Conservation (phyloP, 192 early-diverging fungal species). For the Dissophora globulifera region DNA sequence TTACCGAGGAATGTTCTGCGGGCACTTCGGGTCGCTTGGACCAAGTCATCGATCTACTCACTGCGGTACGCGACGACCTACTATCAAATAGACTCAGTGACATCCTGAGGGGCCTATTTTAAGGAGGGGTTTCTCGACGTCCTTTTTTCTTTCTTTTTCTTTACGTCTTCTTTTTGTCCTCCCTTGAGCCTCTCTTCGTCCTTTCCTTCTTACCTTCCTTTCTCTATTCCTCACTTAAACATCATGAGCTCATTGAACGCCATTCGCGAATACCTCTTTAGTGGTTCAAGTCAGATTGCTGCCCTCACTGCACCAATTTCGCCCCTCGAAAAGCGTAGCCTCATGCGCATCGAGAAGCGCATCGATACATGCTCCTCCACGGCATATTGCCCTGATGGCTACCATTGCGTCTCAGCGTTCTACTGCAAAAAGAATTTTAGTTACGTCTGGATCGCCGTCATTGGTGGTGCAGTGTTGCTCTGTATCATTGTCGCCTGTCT, state of each 20-base stretch:
- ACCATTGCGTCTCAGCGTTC: neutral
- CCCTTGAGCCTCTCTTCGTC: neutral
- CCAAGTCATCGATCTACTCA: too few relatives aligned
- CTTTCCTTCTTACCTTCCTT: slow-evolving; percentile 1
- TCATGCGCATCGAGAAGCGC: slow-evolving; percentile 45
- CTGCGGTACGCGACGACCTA: too few relatives aligned
- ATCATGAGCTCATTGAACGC: slow-evolving; percentile 1
- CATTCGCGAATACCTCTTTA: slow-evolving; percentile 6
- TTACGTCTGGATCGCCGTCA: slow-evolving; percentile 33
- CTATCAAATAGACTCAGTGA: neutral
- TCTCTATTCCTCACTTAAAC: neutral
- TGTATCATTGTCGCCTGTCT: neutral
- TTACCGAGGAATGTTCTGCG: too few relatives aligned
- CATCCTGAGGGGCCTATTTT: neutral
- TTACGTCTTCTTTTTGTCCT: neutral
- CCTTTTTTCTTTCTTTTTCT: too few relatives aligned
- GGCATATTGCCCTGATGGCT: slow-evolving; percentile 16
- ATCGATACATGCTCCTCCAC: slow-evolving; percentile 3
- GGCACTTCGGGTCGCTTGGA: too few relatives aligned
- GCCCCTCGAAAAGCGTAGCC: slow-evolving; percentile 19
- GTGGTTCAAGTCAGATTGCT: slow-evolving; percentile 2
- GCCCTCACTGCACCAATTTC: neutral
- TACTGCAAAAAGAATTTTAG: slow-evolving; percentile 26
- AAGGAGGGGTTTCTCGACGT: too few relatives aligned
- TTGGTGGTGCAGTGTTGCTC: slow-evolving; percentile 18